Evolutionary conservation across 2,329 filamentous ascomycete genomes (phyloP), one percentile per base, ranked within the genome.

Genomic region (Chaetomium olivaceum): DNA sequence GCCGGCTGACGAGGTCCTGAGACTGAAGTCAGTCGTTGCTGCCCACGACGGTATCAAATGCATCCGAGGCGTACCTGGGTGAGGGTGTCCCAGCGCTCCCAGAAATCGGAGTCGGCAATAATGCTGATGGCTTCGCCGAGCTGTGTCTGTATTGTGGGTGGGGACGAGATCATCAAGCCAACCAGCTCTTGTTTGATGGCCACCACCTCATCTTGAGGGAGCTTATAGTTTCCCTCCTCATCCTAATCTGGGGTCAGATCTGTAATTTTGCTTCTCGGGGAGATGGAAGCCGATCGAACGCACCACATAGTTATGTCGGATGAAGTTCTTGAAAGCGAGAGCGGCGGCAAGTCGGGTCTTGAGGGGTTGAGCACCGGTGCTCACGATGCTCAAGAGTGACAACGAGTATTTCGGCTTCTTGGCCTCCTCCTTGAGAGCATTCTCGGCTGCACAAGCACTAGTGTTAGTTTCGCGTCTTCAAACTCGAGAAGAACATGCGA

Each of bases 71-170:
- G 70, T 78, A 91, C 89, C 81, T 91, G 87, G 61, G 96, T 93
- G 67, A 99, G 84, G n/a, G 93, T 97, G 75, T 98, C 91, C 95
- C 95, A 99, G 74, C 91, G 86, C 78, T 91, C 85, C 90, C 91
- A 99, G 79, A 99, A 99, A 77, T 99, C 95, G 71, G 93, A 98
- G 79, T 98, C 94, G 67, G 95, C 95, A 74, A 99, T 98, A 73
- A 96, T 88, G 79, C 94, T 97, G 77, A 98, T 96, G 68, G 95
- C 93, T 76, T 98, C 95, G 71, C 95, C 95, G 46, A 99, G 86
- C 80, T 99, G 95, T 67, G 92, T 88, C 80, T 98, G 96, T 70
- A 99, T 91, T 67, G 88, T 90, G 21, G 91, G 78, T 4, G 94
- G 95, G 27, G 95, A 93, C 9, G 90, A 89, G 74, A 97, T 96